phyloP scores from a whole-genome alignment of 768 basidiomycete genomes.

The Peribolospora kevripleyi region DNA sequence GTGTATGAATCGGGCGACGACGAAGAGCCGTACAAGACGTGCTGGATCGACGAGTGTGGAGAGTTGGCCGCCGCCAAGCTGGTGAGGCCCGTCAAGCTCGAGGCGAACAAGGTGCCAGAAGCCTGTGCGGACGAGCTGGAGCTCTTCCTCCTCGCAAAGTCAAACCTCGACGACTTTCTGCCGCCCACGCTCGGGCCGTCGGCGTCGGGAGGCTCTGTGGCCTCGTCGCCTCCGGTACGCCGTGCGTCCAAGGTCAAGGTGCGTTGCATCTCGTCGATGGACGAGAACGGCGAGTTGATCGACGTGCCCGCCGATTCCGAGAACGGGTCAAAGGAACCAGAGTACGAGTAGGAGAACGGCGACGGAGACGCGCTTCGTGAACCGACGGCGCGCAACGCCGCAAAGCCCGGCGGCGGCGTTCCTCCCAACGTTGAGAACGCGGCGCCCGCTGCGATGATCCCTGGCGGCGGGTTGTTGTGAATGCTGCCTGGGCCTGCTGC shows the following conservation, averaged over 20 bases:
- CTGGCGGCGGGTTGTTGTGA: background rate
- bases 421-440: slow-evolving; percentile 5
- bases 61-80: background rate
- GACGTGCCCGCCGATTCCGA: slow-evolving; percentile 4
- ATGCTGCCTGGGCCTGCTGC: background rate
- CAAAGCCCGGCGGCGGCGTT: too few species aligned
- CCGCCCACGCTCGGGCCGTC: slow-evolving; percentile 2
- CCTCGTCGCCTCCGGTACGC: background rate
- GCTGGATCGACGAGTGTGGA: too few species aligned
- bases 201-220: slow-evolving; percentile 2
- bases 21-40: too few species aligned
- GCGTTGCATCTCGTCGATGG: background rate
- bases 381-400: too few species aligned
- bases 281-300: background rate
- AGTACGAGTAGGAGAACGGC: slow-evolving; percentile 4
- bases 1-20: too few species aligned
- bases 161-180: slow-evolving; percentile 13
- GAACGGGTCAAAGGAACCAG: slow-evolving; percentile 16
- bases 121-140: too few species aligned
- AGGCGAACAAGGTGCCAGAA: background rate
- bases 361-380: background rate
- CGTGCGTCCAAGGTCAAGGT: slow-evolving; percentile 1
- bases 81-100: background rate
- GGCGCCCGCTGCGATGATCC: background rate
- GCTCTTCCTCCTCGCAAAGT: slow-evolving; percentile 8